A percentile compares a stretch with the other conserved stretches of the same genome.
These are phyloP conservation scores for Centrapalus pauciflorus DNA, from an alignment of 129 eudicot species.

Conservation along the genomic window DNA sequence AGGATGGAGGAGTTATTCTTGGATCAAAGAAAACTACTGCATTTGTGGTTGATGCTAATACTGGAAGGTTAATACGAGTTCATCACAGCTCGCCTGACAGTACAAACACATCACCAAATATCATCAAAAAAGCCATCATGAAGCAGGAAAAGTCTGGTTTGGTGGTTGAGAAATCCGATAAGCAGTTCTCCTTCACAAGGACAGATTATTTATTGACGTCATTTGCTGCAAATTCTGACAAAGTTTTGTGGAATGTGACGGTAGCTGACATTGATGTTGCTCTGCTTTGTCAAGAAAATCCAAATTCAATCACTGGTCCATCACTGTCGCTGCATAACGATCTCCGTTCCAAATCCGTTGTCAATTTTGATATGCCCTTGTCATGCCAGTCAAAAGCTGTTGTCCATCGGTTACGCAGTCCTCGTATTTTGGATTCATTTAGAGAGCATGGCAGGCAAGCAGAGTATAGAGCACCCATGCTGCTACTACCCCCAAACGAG, in stretches of 20 bases:
- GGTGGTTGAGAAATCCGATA: slow-evolving; percentile 28
- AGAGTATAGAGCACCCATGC: slow-evolving; percentile 35
- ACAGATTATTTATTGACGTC: slow-evolving; percentile 70
- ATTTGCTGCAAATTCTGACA: slow-evolving; percentile 47
- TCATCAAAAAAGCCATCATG: slow-evolving; percentile 13
- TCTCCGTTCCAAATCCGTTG: slow-evolving; percentile 40
- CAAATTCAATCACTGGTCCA: slow-evolving; percentile 35
- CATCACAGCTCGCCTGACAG: slow-evolving; percentile 42
- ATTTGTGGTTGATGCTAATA: slow-evolving; percentile 66
- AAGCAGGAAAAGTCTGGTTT: slow-evolving; percentile 23
- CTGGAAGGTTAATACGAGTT: slow-evolving; percentile 57
- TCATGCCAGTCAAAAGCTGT: slow-evolving; percentile 61
- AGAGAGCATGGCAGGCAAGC: slow-evolving; percentile 25
- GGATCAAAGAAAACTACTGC: slow-evolving; percentile 80
- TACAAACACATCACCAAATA: slow-evolving; percentile 14
- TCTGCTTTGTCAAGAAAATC: slow-evolving; percentile 63
- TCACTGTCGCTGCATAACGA: slow-evolving; percentile 18
- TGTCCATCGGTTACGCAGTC: slow-evolving; percentile 54
- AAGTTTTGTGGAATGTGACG: slow-evolving; percentile 75
- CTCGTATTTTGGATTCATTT: slow-evolving; percentile 31
- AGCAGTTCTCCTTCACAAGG: slow-evolving; percentile 67
- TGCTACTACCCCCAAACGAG: slow-evolving; percentile 28
- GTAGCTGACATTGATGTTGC: slow-evolving; percentile 70
- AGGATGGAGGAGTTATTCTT: slow-evolving; percentile 73
- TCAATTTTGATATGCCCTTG: slow-evolving; percentile 55